These are phyloP conservation scores for Zea mays DNA, from an alignment of 176 grass and related monocot genomes.

Conservation along the genomic window DNA sequence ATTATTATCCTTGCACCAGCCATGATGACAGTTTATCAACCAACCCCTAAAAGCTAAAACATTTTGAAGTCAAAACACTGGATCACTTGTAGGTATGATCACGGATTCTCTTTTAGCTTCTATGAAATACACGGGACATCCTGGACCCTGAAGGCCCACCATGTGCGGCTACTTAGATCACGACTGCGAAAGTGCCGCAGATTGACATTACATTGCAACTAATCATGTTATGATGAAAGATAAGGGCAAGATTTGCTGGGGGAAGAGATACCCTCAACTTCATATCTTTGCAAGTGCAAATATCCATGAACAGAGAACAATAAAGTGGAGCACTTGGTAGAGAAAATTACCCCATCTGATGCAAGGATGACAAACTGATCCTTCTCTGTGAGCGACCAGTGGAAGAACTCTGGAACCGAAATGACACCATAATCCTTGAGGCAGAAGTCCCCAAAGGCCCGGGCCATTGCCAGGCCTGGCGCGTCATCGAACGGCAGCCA, in stretches of 20 bases:
- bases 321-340: background rate
- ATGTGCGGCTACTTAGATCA: constrained; percentile 47
- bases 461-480: constrained; percentile 88
- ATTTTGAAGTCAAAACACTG: constrained; percentile 49
- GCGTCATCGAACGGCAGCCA: constrained; percentile 96
- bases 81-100: constrained; percentile 35
- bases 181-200: constrained; percentile 44
- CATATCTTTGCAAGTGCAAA: constrained; percentile 32
- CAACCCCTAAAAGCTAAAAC: constrained; percentile 26
- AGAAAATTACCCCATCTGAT: constrained; percentile 82
- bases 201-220: constrained; percentile 53
- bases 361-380: constrained; percentile 94
- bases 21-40: constrained; percentile 56
- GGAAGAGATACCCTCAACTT: constrained; percentile 8
- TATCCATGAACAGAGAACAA: background rate
- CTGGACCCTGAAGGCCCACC: constrained; percentile 44
- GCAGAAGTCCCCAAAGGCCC: constrained; percentile 95
- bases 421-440: constrained; percentile 97
- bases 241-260: constrained; percentile 39
- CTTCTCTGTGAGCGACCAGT: constrained; percentile 68
- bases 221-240: constrained; percentile 38
- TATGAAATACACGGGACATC: constrained; percentile 30
- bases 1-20: constrained; percentile 33
- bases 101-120: constrained; percentile 36
- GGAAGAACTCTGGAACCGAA: constrained; percentile 95